Base-by-base conservation (phyloP, 2,329 filamentous ascomycete species). In the Ophiocordyceps polyrhachis-furcata region DNA sequence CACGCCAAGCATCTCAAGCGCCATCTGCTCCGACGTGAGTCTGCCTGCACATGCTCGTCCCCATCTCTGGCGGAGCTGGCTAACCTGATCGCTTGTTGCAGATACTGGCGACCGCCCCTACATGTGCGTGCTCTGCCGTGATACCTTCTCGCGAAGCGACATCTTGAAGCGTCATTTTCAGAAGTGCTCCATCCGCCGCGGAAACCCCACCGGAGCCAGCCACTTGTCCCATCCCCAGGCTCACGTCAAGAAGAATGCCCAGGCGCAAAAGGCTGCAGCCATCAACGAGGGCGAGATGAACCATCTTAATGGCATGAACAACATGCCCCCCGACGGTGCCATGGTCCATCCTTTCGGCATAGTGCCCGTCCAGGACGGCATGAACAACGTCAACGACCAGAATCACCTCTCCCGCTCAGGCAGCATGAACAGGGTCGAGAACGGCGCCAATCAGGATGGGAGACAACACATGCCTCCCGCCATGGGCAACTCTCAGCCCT, bases 91-190 rank as follows among this genome's bases (percentile, higher is more conserved):
- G 13, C 7, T 13, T 35, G 13, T 1, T 6, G 41, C 55, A 94
- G 89, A 98, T 69, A 96, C 91, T 49, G 91, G 91, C 57, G 89
- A 96, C 63, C 85, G 91, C 52, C 91, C 91, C 46, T 98, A 98
- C 69, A 93, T 93, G 79, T 98, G 91, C 67, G 85, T 93, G 52
- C 73, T 98, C 44, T 98, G 91, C 71, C 87, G 91, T 62, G 91
- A 96, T 64, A 96, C 88, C 31, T 98, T 98, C 66, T 94, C 86
- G 43, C 81, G 91, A 62, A 94, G 87, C 71, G 91, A 98, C 60
- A 96, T 98, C 52, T 69, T 98, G 56, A 98, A 98, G 72, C 85
- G 91, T 52, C 91, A 98, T 67, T 98, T 96, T 67, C 88, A 95
- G 64, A 98, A 98, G 70, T 98, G 91, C 68, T 95, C 91, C 37